Percentiles rank a stretch among this genome's conserved stretches.
Evolutionary conservation across 306 rosid genomes (phyloP).

Genomic region (Fagus sylvatica): DNA sequence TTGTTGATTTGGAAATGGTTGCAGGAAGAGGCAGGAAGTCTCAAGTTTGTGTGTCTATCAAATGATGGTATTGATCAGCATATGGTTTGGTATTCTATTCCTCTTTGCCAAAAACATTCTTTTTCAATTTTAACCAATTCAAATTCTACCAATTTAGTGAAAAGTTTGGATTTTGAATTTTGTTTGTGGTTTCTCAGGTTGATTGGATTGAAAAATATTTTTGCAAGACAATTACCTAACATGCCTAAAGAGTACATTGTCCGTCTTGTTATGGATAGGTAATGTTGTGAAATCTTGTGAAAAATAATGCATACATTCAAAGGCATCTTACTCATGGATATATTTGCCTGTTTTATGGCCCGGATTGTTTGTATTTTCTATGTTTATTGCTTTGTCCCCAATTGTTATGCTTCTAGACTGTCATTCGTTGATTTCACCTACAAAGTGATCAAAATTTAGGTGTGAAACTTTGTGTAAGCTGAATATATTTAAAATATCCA

Average conservation of each 20-base stretch:
- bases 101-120: slow-evolving; percentile 1
- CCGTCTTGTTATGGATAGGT: slow-evolving; percentile 99
- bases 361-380: background rate
- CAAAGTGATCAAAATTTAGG: background rate
- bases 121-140: too few species aligned
- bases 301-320: too few species aligned
- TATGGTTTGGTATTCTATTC: slow-evolving; percentile 80
- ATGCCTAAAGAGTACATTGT: slow-evolving; percentile 99
- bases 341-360: background rate
- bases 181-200: slow-evolving; percentile 54
- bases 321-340: background rate
- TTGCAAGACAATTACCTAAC: slow-evolving; percentile 91
- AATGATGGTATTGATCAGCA: slow-evolving; percentile 88
- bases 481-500: background rate
- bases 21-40: slow-evolving; percentile 90
- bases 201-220: slow-evolving; percentile 95
- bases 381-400: background rate
- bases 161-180: slow-evolving; percentile 23
- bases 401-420: background rate
- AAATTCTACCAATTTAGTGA: background rate
- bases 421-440: background rate
- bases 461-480: background rate
- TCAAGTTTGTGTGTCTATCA: slow-evolving; percentile 73
- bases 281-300: slow-evolving; percentile 8
- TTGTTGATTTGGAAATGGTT: background rate